These are phyloP conservation scores for Kodamaea sp. DNA, from an alignment of 1,139 yeast species.

Conservation along the genomic window DNA sequence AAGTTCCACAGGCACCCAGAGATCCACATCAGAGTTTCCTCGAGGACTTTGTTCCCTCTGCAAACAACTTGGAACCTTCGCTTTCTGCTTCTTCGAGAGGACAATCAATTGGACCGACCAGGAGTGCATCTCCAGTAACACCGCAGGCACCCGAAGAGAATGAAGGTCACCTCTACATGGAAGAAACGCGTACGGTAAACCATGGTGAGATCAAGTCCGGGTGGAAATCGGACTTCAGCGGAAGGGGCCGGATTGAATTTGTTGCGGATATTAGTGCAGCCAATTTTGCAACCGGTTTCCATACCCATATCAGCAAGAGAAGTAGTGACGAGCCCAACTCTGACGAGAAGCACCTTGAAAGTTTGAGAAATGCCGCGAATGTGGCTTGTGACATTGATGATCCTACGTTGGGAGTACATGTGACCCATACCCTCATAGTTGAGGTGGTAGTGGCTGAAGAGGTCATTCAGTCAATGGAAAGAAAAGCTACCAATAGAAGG, in stretches of 20 bases:
- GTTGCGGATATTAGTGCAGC: conserved; percentile 66
- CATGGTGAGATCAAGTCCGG: conserved; percentile 85
- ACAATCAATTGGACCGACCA: conserved; percentile 3
- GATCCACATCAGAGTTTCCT: conserved; percentile 9
- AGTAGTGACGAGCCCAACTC: conserved; percentile 31
- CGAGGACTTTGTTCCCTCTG: conserved; percentile 10
- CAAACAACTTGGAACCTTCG: neutral
- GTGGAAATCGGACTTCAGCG: conserved; percentile 90
- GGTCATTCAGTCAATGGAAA: conserved; percentile 42
- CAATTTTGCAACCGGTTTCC: conserved; percentile 58
- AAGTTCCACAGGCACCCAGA: conserved; percentile 9
- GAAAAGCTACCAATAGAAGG: conserved; percentile 10
- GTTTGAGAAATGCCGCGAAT: conserved; percentile 50
- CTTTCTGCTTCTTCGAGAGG: conserved; percentile 16
- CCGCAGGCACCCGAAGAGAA: conserved; percentile 9
- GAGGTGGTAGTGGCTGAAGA: conserved; percentile 97
- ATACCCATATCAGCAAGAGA: conserved; percentile 29
- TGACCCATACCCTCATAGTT: conserved; percentile 71
- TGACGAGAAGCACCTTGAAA: conserved; percentile 22
- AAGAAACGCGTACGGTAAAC: conserved; percentile 71
- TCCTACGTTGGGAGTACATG: conserved; percentile 74
- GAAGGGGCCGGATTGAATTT: conserved; percentile 73
- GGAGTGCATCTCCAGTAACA: conserved; percentile 7
- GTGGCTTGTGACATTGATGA: conserved; percentile 82
- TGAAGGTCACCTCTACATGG: conserved; percentile 52